Evolutionary conservation across 768 basidiomycete genomes (phyloP).

Genomic region (Tricholoma furcatifolium): DNA sequence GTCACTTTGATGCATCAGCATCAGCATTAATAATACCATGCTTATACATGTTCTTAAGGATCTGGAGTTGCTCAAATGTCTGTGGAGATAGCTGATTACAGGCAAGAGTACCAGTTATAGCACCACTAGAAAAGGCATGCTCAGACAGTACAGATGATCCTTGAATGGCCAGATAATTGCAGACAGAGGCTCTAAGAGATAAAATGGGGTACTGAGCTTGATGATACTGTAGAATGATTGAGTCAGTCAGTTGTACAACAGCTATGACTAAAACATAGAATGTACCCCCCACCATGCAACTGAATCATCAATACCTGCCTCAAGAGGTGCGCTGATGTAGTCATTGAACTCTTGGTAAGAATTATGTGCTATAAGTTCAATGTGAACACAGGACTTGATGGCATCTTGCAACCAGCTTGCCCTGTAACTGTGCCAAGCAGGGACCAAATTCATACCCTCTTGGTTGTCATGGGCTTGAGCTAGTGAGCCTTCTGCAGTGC

Average conservation of each 20-base stretch:
- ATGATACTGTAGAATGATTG: constrained; percentile 17
- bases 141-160: constrained; percentile 25
- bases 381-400: not conserved
- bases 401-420: not conserved
- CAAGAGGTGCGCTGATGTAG: not conserved
- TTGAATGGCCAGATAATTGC: too few species aligned
- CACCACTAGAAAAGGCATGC: constrained; percentile 7
- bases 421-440: not conserved
- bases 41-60: too few species aligned
- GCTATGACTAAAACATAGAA: not conserved
- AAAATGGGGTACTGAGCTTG: constrained; percentile 22
- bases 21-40: too few species aligned
- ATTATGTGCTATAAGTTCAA: not conserved
- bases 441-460: not conserved
- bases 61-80: too few species aligned
- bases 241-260: not conserved
- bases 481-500: too few species aligned
- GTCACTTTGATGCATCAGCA: too few species aligned
- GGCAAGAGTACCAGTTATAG: constrained; percentile 22
- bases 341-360: not conserved
- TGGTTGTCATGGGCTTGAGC: too few species aligned
- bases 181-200: constrained; percentile 19
- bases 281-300: not conserved
- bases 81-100: too few species aligned
- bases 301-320: not conserved